These are phyloP conservation scores for Ophiostoma angusticollis DNA, from an alignment of 2,329 filamentous ascomycete genomes.

Conservation along the genomic window DNA sequence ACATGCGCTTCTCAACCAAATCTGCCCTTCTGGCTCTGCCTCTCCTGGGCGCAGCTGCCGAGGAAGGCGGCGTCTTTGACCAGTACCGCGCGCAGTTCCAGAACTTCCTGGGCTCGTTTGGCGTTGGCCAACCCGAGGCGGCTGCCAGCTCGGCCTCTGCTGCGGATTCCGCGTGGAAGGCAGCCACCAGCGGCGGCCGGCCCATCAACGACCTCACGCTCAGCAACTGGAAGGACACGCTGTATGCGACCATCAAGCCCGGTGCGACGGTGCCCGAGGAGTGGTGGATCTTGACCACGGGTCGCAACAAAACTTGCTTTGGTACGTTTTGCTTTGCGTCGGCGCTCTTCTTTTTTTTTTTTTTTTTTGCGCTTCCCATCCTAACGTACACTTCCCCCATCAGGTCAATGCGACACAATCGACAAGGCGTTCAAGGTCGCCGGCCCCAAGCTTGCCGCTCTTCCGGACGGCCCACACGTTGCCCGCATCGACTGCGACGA, in stretches of 20 bases:
- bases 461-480: constrained; percentile 52
- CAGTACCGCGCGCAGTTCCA: constrained; percentile 53
- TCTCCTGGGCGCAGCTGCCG: constrained; percentile 39
- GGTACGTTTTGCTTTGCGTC: too few relatives aligned
- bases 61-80: constrained; percentile 29
- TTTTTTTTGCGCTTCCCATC: background rate
- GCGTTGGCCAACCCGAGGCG: constrained; percentile 33
- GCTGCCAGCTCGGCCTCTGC: constrained; percentile 29
- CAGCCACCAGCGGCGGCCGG: constrained; percentile 16
- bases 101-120: constrained; percentile 44
- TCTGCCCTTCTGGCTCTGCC: constrained; percentile 41
- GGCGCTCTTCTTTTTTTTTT: background rate
- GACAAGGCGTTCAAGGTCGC: constrained; percentile 57
- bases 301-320: constrained; percentile 67
- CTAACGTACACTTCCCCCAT: background rate
- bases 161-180: too few relatives aligned
- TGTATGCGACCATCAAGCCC: constrained; percentile 48
- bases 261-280: constrained; percentile 52
- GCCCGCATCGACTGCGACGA: constrained; percentile 61
- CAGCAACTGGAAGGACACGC: constrained; percentile 56
- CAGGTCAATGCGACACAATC: constrained; percentile 51
- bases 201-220: constrained; percentile 49
- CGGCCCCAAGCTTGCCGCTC: constrained; percentile 46
- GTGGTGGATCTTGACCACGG: constrained; percentile 64
- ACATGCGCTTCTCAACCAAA: constrained; percentile 45